Evolutionary conservation across 2,329 filamentous ascomycete genomes (phyloP).

Genomic region (Alternaria ethzedia): DNA sequence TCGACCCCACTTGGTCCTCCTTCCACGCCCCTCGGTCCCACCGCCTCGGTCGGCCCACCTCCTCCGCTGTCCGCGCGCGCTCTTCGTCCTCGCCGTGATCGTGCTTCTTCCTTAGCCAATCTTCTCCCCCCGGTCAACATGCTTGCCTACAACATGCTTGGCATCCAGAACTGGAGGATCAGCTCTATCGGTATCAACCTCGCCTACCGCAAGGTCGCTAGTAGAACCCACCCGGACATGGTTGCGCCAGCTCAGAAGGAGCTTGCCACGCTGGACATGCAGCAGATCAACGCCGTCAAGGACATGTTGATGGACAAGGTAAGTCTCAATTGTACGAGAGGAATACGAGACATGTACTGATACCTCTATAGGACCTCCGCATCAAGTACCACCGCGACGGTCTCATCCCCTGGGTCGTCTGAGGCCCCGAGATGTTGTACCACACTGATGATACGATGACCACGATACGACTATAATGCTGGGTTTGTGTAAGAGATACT

Average conservation of each 20-base stretch:
- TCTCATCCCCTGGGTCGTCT: constrained; percentile 13
- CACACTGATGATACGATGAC: background rate
- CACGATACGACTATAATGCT: background rate
- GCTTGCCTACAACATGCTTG: constrained; percentile 25
- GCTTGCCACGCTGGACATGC: constrained; percentile 27
- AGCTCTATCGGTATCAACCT: constrained; percentile 16
- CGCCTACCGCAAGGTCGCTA: constrained; percentile 23
- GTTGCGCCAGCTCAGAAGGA: constrained; percentile 14
- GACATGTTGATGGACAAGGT: constrained; percentile 26
- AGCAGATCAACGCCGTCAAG: constrained; percentile 32
- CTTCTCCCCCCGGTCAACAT: constrained; percentile 15
- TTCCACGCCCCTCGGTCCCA: background rate
- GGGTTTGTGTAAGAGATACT: background rate
- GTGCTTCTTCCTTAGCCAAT: background rate
- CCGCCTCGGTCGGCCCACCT: background rate
- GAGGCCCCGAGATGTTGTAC: background rate
- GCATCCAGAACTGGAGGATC: constrained; percentile 19
- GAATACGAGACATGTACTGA: background rate
- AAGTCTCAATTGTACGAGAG: background rate
- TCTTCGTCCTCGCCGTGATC: background rate
- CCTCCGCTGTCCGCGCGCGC: background rate
- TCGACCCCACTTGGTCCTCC: background rate
- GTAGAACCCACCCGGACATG: constrained; percentile 31
- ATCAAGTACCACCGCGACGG: constrained; percentile 18
- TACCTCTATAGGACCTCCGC: constrained; percentile 1